A percentile compares a stretch with the other conserved stretches of the same genome.
Evolutionary conservation across 768 basidiomycete species (phyloP).

Genomic region (Naematelia aurantialba): DNA sequence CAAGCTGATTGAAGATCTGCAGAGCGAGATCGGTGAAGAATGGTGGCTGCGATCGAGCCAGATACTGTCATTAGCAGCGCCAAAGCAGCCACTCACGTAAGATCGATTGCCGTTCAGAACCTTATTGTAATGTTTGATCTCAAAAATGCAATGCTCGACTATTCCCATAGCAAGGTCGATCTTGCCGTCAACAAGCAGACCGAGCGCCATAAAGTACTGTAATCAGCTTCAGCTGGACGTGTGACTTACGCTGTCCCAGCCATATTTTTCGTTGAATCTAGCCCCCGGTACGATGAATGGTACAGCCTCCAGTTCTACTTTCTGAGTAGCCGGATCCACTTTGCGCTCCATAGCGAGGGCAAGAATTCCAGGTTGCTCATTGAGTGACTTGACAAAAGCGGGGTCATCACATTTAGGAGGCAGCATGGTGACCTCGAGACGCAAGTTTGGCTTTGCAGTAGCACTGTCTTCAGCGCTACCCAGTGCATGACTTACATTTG

Average conservation of each 20-base stretch:
- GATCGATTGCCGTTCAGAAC: slow-evolving; percentile 85
- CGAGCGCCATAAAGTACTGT: slow-evolving; percentile 55
- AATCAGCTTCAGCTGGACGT: slow-evolving; percentile 12
- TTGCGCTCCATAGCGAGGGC: slow-evolving; percentile 75
- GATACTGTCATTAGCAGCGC: slow-evolving; percentile 57
- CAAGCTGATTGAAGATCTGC: slow-evolving; percentile 94
- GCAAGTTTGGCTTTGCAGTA: slow-evolving; percentile 85
- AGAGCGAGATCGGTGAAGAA: slow-evolving; percentile 99
- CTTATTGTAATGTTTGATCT: slow-evolving; percentile 96
- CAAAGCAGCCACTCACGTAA: slow-evolving; percentile 47
- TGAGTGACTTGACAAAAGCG: slow-evolving; percentile 81
- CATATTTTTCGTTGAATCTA: slow-evolving; percentile 51
- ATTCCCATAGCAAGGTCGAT: slow-evolving; percentile 93
- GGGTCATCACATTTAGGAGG: slow-evolving; percentile 84
- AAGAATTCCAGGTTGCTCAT: slow-evolving; percentile 87
- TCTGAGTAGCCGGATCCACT: slow-evolving; percentile 54
- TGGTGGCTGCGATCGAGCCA: slow-evolving; percentile 92
- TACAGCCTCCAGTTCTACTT: slow-evolving; percentile 83
- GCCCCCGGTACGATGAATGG: slow-evolving; percentile 93
- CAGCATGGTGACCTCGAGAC: slow-evolving; percentile 84
- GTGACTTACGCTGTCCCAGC: slow-evolving; percentile 45
- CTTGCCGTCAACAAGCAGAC: slow-evolving; percentile 89
- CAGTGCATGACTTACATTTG: slow-evolving; percentile 56
- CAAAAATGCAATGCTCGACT: slow-evolving; percentile 98
- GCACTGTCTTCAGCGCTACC: slow-evolving; percentile 53